A percentile compares a stretch with the other conserved stretches of the same genome.
Conservation (phyloP, 371 early-diverging fungal species). For the Actinomucor elegans region DNA sequence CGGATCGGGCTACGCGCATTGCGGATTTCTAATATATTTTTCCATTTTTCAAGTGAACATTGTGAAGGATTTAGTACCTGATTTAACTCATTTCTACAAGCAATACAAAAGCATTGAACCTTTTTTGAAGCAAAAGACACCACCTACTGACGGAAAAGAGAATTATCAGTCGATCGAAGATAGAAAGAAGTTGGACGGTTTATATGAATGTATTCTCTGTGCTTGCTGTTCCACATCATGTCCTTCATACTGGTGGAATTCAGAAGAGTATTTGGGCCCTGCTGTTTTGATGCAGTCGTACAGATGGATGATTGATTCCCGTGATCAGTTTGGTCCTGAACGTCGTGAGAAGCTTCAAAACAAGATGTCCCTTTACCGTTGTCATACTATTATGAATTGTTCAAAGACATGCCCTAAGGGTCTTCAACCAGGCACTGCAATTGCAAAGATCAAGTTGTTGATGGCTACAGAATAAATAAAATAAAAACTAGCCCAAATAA, state of each 20-base stretch:
- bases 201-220: slow-evolving; percentile 97
- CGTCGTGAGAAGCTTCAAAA: slow-evolving; percentile 91
- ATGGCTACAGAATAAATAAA: slow-evolving; percentile 84
- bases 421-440: slow-evolving; percentile 92
- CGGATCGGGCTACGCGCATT: too few relatives aligned
- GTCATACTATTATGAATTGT: slow-evolving; percentile 99
- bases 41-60: too few relatives aligned
- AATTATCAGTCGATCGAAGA: slow-evolving; percentile 91
- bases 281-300: slow-evolving; percentile 96
- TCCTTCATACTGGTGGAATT: slow-evolving; percentile 98
- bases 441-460: slow-evolving; percentile 92
- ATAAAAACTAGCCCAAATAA: too few relatives aligned
- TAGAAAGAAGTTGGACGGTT: slow-evolving; percentile 95
- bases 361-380: slow-evolving; percentile 94
- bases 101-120: slow-evolving; percentile 97
- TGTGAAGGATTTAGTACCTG: slow-evolving; percentile 86
- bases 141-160: slow-evolving; percentile 71
- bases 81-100: slow-evolving; percentile 94
- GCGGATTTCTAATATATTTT: too few relatives aligned
- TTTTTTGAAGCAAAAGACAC: slow-evolving; percentile 84
- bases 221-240: slow-evolving; percentile 97
- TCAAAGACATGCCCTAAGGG: slow-evolving; percentile 97
- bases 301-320: slow-evolving; percentile 97
- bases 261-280: slow-evolving; percentile 93
- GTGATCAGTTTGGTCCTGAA: slow-evolving; percentile 90